Conservation (phyloP, 192 early-diverging fungal species). For the Haplosporangium gracile region DNA sequence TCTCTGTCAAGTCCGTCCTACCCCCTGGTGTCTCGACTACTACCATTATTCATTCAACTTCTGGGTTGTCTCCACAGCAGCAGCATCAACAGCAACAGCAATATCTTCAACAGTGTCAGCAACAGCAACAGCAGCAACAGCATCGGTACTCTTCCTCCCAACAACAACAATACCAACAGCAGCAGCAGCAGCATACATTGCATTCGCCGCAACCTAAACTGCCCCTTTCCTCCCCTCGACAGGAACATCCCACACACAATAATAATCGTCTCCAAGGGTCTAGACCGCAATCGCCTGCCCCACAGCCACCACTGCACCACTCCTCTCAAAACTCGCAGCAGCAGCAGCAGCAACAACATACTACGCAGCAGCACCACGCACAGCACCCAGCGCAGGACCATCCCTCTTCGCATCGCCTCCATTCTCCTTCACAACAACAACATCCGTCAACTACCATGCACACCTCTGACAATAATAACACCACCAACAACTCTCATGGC, state of each 20-base stretch:
- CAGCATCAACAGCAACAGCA: background rate
- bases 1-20: background rate
- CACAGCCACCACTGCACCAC: conserved; percentile 3
- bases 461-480: background rate
- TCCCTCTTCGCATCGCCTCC: conserved; percentile 6
- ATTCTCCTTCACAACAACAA: background rate
- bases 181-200: background rate
- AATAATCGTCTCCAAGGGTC: background rate
- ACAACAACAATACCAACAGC: background rate
- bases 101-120: background rate
- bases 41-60: background rate
- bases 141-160: background rate
- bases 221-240: background rate
- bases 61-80: background rate
- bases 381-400: conserved; percentile 2
- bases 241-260: background rate
- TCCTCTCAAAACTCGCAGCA: conserved; percentile 1
- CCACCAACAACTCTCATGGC: too few relatives aligned
- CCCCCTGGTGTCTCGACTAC: background rate
- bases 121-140: background rate
- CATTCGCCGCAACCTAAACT: background rate
- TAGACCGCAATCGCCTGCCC: conserved; percentile 1
- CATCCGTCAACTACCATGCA: background rate
- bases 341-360: background rate
- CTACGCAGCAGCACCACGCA: background rate